Evolutionary conservation across 176 grass and related monocot genomes (phyloP).

Genomic region (Raddia distichophylla): DNA sequence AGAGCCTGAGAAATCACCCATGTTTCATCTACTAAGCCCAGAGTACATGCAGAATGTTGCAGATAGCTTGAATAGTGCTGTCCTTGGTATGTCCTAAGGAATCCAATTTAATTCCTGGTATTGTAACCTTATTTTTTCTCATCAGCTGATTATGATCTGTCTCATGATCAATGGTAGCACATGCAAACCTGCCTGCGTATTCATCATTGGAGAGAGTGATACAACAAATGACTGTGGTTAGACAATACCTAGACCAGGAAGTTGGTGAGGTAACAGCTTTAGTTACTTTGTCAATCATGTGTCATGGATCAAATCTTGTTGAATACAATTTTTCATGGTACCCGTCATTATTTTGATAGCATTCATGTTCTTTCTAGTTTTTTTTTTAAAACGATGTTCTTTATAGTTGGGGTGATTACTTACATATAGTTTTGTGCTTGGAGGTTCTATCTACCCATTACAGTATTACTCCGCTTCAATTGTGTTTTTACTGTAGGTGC

Average conservation of each 20-base stretch:
- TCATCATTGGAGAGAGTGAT: conserved; percentile 92
- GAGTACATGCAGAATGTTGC: conserved; percentile 84
- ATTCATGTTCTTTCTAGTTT: not conserved
- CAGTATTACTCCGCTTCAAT: conserved; percentile 4
- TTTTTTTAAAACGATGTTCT: not conserved
- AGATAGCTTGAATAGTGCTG: conserved; percentile 87
- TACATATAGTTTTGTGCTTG: not conserved
- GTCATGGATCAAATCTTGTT: not conserved
- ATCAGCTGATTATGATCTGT: conserved; percentile 20
- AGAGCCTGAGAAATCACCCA: conserved; percentile 95
- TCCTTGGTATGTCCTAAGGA: conserved; percentile 66
- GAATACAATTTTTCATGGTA: not conserved
- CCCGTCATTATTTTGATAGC: too few relatives aligned
- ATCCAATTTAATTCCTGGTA: conserved; percentile 21
- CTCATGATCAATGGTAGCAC: conserved; percentile 53
- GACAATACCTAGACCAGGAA: conserved; percentile 82
- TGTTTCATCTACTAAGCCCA: conserved; percentile 92
- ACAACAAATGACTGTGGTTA: conserved; percentile 80
- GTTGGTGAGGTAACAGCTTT: conserved; percentile 65
- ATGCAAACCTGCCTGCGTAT: conserved; percentile 83
- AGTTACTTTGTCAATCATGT: not conserved
- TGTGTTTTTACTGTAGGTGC: not conserved
- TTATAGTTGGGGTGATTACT: not conserved
- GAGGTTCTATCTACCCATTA: not conserved
- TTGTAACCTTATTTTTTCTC: not conserved